Evolutionary conservation across 1,284 basidiomycete species (phyloP), one percentile per base, ranked within the genome.

Genomic region (Cystobasidium pallidum): DNA sequence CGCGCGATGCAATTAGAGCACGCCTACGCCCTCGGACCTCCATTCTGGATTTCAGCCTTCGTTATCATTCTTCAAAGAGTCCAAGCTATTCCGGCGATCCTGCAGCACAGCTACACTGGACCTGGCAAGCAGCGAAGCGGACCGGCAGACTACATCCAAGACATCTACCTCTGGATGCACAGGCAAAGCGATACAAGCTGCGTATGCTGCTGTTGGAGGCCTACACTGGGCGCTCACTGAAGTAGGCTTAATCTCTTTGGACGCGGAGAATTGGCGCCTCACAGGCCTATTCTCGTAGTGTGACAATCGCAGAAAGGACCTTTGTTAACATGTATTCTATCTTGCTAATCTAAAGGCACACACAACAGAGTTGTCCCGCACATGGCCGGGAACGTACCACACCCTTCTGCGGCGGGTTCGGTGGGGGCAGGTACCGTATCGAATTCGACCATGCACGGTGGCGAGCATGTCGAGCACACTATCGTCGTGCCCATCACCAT

Each of bases 371-470:
- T 26, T 61, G 58, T 30, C 58, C 58, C 28, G 39, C 36, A 13
- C 36, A 61, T 21, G 58, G 58, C 13, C 58, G 58, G 4, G 58
- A 30, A 10, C 58, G 58, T 21, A 61, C 58, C 1, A 36, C 58
- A 17, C 58, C 62, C 28, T 64, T 28, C 19, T 49, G 47, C 34
- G 62, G 62, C 30, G 62, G 62, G 13, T n/a, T 51, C 30, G 61
- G 61, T 8, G 61, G 61, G 3, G 57, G 57, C n/a, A n/a, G 43
- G 6, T 24, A 28, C 39, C 59, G 59, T 10, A 45, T 62, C 41
- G 59, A 43, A 2, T 62, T 62, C n/a, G 39, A 62, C 8, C 62
- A 64, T 51, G 43, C 43, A 28, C 21, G 30, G 19, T 64, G 62
- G 62, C 30, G 47, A 52, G 43, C 43, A 32, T 64, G 62, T 24